Evolutionary conservation across 2,329 filamentous ascomycete genomes (phyloP).

Genomic region (Coniochaeta ligniaria): DNA sequence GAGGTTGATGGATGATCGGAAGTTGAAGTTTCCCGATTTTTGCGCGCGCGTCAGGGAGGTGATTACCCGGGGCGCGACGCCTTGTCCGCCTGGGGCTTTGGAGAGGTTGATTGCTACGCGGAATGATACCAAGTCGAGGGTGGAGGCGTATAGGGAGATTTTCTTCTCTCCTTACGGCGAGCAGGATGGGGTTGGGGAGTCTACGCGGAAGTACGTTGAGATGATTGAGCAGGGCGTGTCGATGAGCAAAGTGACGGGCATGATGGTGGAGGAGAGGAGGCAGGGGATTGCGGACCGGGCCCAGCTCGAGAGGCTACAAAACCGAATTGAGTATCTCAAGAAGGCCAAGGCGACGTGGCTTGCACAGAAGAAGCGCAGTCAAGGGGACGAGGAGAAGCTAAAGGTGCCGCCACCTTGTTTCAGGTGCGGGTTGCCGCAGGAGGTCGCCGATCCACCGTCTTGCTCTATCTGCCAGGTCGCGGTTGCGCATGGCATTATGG

Average conservation of each 20-base stretch:
- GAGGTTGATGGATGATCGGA: constrained; percentile 9
- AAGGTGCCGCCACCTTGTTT: background rate
- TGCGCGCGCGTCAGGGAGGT: constrained; percentile 6
- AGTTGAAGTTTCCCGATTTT: background rate
- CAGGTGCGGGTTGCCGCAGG: background rate
- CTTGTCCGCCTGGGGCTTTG: constrained; percentile 2
- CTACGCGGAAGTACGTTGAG: constrained; percentile 15
- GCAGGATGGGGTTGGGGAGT: constrained; percentile 11
- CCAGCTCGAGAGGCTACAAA: background rate
- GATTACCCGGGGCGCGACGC: constrained; percentile 2
- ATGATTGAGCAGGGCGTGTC: constrained; percentile 13
- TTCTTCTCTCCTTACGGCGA: constrained; percentile 12
- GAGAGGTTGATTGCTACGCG: constrained; percentile 10
- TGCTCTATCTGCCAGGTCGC: background rate
- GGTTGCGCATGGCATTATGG: background rate
- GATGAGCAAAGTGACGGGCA: constrained; percentile 18
- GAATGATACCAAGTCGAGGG: constrained; percentile 6
- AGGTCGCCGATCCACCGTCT: background rate
- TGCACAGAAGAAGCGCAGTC: background rate
- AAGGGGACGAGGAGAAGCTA: background rate
- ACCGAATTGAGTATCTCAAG: background rate
- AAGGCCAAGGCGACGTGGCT: constrained; percentile 1
- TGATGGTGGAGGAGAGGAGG: constrained; percentile 1
- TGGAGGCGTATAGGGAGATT: constrained; percentile 12
- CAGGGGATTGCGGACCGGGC: background rate